Conservation (phyloP, 139 green algal genomes). For the Ettlia oleoabundans region DNA sequence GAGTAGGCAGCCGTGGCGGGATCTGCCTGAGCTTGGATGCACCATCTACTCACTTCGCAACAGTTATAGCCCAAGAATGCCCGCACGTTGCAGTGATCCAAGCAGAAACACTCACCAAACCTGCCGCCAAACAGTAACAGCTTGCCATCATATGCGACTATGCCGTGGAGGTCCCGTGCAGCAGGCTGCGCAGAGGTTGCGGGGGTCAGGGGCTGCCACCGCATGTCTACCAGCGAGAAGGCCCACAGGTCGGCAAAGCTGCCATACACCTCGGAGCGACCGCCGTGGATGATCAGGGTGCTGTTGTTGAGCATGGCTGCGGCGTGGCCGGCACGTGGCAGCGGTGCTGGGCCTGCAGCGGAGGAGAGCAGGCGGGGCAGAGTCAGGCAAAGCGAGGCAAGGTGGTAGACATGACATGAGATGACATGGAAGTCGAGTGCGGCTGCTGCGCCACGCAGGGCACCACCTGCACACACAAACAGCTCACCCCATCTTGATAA, state of each 20-base stretch:
- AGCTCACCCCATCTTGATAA: too few species aligned
- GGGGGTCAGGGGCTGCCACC: slow-evolving; percentile 18
- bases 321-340: slow-evolving; percentile 31
- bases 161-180: slow-evolving; percentile 28
- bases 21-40: too few species aligned
- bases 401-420: background rate
- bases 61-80: too few species aligned
- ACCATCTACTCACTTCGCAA: too few species aligned
- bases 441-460: too few species aligned
- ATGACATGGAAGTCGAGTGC: too few species aligned
- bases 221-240: background rate
- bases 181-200: slow-evolving; percentile 11
- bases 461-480: too few species aligned
- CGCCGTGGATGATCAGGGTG: background rate
- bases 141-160: background rate
- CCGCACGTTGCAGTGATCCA: too few species aligned
- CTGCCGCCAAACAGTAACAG: slow-evolving; percentile 30
- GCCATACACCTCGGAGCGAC: slow-evolving; percentile 28
- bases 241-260: slow-evolving; percentile 40
- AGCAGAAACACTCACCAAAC: too few species aligned
- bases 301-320: background rate
- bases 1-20: too few species aligned
- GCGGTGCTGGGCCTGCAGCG: slow-evolving; percentile 25
- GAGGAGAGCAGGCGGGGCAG: too few species aligned
- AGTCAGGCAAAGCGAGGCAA: too few species aligned